These are phyloP conservation scores for Umbelopsis sp. DNA, from an alignment of 192 early-diverging fungal species.

Conservation along the genomic window DNA sequence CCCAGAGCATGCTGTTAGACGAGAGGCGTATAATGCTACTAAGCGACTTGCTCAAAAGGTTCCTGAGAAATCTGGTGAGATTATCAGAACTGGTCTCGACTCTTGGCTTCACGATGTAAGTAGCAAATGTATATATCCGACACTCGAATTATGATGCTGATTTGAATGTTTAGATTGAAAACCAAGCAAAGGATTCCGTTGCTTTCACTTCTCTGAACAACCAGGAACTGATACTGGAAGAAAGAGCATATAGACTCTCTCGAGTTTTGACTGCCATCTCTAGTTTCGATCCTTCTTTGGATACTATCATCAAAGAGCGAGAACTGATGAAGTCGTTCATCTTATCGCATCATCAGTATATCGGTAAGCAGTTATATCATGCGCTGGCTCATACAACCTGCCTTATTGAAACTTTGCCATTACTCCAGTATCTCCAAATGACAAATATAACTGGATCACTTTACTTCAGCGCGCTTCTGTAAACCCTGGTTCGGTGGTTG, in stretches of 20 bases:
- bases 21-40: conserved; percentile 46
- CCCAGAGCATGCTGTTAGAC: conserved; percentile 43
- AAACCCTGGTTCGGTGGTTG: conserved; percentile 68
- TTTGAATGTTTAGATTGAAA: conserved; percentile 38
- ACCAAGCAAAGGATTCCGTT: conserved; percentile 52
- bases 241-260: conserved; percentile 52
- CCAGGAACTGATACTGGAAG: conserved; percentile 33
- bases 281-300: conserved; percentile 38
- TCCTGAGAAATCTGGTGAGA: conserved; percentile 34
- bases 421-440: conserved; percentile 54
- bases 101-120: conserved; percentile 51
- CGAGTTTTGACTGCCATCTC: conserved; percentile 53
- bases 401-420: too few relatives aligned
- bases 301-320: conserved; percentile 37
- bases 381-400: too few relatives aligned
- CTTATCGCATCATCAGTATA: conserved; percentile 53
- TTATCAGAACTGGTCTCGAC: conserved; percentile 45
- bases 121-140: background rate
- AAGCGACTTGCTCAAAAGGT: conserved; percentile 34
- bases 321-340: conserved; percentile 51
- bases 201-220: conserved; percentile 32
- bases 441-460: conserved; percentile 83
- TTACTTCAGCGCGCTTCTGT: conserved; percentile 76
- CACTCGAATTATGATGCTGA: background rate
- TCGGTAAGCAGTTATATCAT: conserved; percentile 35